Evolutionary conservation across 2,329 filamentous ascomycete genomes (phyloP).

Genomic region (Emydomyces testavorans): DNA sequence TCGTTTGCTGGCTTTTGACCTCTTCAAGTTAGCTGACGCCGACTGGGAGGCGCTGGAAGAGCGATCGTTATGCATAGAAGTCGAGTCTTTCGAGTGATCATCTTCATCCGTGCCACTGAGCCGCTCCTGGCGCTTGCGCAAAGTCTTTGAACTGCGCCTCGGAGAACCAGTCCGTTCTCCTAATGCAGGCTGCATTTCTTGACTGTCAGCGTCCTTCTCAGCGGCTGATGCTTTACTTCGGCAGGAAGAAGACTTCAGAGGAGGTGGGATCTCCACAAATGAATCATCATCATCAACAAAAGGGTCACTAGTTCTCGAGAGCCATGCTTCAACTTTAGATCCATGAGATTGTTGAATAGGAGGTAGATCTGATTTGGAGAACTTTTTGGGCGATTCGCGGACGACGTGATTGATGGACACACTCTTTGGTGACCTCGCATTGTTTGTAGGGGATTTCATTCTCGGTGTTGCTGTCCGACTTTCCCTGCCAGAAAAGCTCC

Average conservation of each 20-base stretch:
- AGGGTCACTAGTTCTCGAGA: constrained; percentile 46
- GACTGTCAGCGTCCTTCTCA: not conserved
- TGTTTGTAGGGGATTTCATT: constrained; percentile 16
- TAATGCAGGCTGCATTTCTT: not conserved
- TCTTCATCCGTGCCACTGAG: constrained; percentile 1
- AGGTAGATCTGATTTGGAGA: constrained; percentile 34
- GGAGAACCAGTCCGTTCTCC: not conserved
- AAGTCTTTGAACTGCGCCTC: not conserved
- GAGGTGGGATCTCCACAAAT: constrained; percentile 17
- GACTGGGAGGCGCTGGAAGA: not conserved
- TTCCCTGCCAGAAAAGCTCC: constrained; percentile 30
- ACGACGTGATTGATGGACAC: constrained; percentile 36
- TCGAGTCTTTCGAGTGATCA: not conserved
- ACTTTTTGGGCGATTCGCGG: constrained; percentile 36
- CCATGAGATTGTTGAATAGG: constrained; percentile 31
- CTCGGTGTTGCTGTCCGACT: constrained; percentile 26
- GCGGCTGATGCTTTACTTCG: not conserved
- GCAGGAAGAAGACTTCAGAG: constrained; percentile 6
- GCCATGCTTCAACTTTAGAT: constrained; percentile 51
- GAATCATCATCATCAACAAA: constrained; percentile 36
- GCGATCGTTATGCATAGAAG: not conserved
- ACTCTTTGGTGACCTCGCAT: constrained; percentile 29
- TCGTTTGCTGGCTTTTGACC: constrained; percentile 19
- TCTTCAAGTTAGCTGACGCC: constrained; percentile 14
- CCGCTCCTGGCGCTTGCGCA: not conserved